Evolutionary conservation across 345 rosid species (phyloP).

Genomic region (Raphanus raphanistrum): DNA sequence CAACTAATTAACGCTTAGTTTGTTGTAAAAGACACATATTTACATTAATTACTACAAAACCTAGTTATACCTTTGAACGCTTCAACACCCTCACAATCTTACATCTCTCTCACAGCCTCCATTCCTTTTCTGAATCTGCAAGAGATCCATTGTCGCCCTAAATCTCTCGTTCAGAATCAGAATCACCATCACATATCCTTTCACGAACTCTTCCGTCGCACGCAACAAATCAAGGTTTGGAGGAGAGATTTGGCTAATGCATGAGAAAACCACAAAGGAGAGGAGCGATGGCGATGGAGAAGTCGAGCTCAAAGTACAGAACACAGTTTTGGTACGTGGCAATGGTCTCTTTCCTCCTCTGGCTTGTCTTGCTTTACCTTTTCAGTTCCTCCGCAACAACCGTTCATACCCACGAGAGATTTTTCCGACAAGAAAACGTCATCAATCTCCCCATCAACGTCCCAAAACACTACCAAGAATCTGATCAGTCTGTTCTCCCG

Average conservation of each 20-base stretch:
- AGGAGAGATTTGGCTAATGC: slow-evolving; percentile 24
- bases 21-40: slow-evolving; percentile 12
- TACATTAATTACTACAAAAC: slow-evolving; percentile 21
- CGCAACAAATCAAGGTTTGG: neutral
- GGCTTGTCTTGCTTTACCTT: slow-evolving; percentile 54
- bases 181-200: neutral
- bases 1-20: slow-evolving; percentile 2
- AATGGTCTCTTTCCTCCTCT: slow-evolving; percentile 42
- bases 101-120: slow-evolving; percentile 13
- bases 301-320: slow-evolving; percentile 41
- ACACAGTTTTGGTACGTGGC: slow-evolving; percentile 54
- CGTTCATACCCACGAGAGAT: slow-evolving; percentile 33
- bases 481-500: slow-evolving; percentile 24
- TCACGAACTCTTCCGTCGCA: slow-evolving; percentile 8
- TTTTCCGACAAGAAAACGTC: slow-evolving; percentile 27
- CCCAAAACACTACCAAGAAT: slow-evolving; percentile 3
- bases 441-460: slow-evolving; percentile 18
- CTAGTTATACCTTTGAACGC: slow-evolving; percentile 38
- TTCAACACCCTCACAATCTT: slow-evolving; percentile 34
- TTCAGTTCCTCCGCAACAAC: slow-evolving; percentile 42
- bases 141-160: slow-evolving; percentile 16
- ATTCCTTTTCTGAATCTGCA: slow-evolving; percentile 26
- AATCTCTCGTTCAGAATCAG: slow-evolving; percentile 11
- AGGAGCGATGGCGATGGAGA: slow-evolving; percentile 45
- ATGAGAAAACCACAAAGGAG: slow-evolving; percentile 38